Base-by-base conservation (phyloP, 345 rosid species). In the Euclidium syriacum region DNA sequence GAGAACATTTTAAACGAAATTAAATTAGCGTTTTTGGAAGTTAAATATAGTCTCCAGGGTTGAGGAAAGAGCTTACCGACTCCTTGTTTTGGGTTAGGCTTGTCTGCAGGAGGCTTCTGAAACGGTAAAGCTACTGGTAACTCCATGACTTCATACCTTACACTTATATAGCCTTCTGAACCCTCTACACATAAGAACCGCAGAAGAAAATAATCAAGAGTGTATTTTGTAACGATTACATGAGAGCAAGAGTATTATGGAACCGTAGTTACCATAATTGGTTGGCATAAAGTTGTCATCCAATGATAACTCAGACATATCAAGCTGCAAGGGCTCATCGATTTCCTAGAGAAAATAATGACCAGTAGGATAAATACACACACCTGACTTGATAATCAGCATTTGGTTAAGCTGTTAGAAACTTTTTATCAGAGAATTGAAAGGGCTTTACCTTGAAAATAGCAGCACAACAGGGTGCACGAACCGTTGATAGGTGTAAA, bases 81-180 rank as follows among this genome's bases (percentile, higher is more conserved):
- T 82, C 99, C 97, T 77, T 94, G 99, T 75, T 85, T 90, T 30
- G 99, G 99, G 75, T 90, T 94, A 15, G 99, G 99, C 73, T 86
- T 94, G 77, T 87, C 95, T 3, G 77, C 65, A 4, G 65, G 86
- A 79, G 83, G 99, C 73, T 85, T 94, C 74, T 85, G 97, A 72
- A 79, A 84, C 69, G 97, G 90, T 58, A 94, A 71, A 26, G 82
- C 32, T 44, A 90, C 72, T 1, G 99, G 97, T 36, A 82, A 66
- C 65, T 94, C 99, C 64, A 58, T 83, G 55, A 90, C 91, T 52
- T 94, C 92, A 18, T 90, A 94, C 56, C 89, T 78, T 7, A 90
- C 96, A 52, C 83, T 73, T 70, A 84, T 74, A 62, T 78, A 90
- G 67, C 85, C 95, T 58, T 88, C 95, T 34, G 86, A 47, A 55